Evolutionary conservation across 75 land plant genomes (phyloP).

Genomic region (Selaginella tamariscina): DNA sequence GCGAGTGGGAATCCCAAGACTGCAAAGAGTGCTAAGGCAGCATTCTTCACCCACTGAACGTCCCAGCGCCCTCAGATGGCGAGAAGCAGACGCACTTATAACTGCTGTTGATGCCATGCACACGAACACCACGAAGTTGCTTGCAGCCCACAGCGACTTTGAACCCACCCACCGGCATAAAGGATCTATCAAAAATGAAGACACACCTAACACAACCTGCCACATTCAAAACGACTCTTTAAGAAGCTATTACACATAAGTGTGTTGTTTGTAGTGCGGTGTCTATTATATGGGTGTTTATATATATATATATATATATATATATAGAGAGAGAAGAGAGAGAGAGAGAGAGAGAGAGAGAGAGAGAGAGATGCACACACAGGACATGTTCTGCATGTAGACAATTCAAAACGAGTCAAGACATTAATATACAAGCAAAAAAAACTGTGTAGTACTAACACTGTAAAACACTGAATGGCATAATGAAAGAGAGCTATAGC

Average conservation of each 20-base stretch:
- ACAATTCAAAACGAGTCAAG: no score
- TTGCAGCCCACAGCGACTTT: conserved; percentile 71
- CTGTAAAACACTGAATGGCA: no score
- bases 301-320: no score
- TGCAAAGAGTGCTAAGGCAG: conserved; percentile 61
- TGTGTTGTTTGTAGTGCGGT: no score
- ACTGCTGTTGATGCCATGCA: conserved; percentile 79
- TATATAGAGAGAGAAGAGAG: no score
- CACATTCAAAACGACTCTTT: no score
- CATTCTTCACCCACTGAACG: conserved; percentile 29
- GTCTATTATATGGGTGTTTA: no score
- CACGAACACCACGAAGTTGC: conserved; percentile 78
- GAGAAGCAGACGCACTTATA: conserved; percentile 42
- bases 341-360: no score
- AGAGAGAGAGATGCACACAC: no score
- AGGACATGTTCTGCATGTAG: no score
- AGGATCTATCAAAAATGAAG: conserved; percentile 80
- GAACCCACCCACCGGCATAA: conserved; percentile 65
- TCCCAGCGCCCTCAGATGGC: neutral
- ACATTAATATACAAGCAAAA: neutral
- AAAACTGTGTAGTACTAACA: no score
- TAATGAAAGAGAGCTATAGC: neutral
- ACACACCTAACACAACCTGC: conserved; percentile 72
- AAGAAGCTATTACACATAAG: no score
- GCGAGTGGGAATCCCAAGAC: conserved; percentile 91